Conservation (phyloP, 1,284 basidiomycete species). For the Polyporus tsugae region DNA sequence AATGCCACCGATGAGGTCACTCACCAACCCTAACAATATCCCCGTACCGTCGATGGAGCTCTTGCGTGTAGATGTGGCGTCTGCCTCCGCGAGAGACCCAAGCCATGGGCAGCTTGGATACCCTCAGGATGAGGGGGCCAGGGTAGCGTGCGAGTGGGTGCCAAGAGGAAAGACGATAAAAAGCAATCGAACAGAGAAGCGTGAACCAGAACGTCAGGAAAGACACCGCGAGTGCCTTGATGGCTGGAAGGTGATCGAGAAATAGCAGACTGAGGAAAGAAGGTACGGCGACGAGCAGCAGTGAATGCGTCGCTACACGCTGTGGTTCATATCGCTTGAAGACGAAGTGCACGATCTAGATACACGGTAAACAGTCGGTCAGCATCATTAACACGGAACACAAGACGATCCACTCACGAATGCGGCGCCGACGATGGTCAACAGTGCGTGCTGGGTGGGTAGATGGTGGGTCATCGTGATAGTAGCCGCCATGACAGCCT, state of each 20-base stretch:
- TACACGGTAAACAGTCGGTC: neutral
- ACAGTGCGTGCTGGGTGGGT: conserved; percentile 21
- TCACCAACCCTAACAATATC: conserved; percentile 48
- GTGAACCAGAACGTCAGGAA: conserved; percentile 23
- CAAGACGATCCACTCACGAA: conserved; percentile 22
- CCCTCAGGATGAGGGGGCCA: conserved; percentile 22
- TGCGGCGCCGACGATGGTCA: conserved; percentile 22
- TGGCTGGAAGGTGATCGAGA: conserved; percentile 20
- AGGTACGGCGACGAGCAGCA: conserved; percentile 24
- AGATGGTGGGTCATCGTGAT: conserved; percentile 21
- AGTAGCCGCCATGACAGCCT: conserved; percentile 1
- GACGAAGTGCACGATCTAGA: conserved; percentile 27
- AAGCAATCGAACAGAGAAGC: conserved; percentile 20
- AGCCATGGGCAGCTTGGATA: conserved; percentile 25
- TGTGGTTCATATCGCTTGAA: conserved; percentile 33
- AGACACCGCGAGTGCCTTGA: conserved; percentile 22
- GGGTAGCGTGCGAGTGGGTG: conserved; percentile 31
- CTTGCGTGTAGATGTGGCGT: conserved; percentile 31
- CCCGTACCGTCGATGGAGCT: conserved; percentile 30
- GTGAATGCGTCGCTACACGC: conserved; percentile 19
- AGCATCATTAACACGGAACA: conserved; percentile 5
- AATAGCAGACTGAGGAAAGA: conserved; percentile 21
- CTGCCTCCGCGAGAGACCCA: conserved; percentile 29
- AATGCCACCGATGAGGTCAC: conserved; percentile 13
- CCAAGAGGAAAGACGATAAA: conserved; percentile 32